phyloP scores from a whole-genome alignment of 352 stramenopile genomes.

The Phytophthora constricta region DNA sequence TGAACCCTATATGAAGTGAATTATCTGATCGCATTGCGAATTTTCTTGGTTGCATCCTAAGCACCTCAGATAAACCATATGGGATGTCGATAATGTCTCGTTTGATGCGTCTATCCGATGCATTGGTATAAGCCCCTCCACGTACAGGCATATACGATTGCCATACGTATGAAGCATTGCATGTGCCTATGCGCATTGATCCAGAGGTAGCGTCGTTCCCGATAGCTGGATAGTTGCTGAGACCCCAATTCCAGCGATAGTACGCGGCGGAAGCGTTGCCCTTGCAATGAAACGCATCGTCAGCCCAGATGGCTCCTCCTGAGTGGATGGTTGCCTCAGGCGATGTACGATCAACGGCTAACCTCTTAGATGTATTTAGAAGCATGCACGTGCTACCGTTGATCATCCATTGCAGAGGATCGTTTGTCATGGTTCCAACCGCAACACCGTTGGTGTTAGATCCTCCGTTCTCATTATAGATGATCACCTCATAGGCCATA shows the following conservation, averaged over 20 bases:
- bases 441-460: background rate
- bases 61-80: background rate
- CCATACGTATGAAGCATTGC: background rate
- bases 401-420: background rate
- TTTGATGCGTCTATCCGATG: background rate
- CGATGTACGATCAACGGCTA: background rate
- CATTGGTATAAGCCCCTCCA: constrained; percentile 1
- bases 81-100: background rate
- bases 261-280: background rate
- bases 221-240: background rate
- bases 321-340: background rate
- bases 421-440: background rate
- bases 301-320: background rate
- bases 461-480: constrained; percentile 1
- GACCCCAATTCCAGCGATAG: background rate
- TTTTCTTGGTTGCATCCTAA: background rate
- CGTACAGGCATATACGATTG: background rate
- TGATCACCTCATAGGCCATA: background rate
- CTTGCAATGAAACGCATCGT: background rate
- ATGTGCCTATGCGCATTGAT: background rate
- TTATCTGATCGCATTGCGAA: background rate
- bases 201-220: background rate
- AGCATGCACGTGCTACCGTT: background rate
- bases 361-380: background rate
- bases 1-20: background rate